Conservation (phyloP, 495 filamentous ascomycete species). For the Schizothecium vesticola region DNA sequence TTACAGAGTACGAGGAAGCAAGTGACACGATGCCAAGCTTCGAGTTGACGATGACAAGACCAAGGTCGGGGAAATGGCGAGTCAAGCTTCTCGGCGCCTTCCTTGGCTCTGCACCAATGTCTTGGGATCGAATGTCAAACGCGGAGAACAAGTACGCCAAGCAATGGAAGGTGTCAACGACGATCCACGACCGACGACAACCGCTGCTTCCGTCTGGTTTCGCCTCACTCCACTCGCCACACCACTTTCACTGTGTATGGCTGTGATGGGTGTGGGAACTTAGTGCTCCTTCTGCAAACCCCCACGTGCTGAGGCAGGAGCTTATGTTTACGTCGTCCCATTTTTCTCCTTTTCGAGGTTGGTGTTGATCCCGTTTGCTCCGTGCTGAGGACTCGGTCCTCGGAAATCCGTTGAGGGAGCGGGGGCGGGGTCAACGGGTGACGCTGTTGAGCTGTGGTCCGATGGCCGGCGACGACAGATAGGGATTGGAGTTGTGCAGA, state of each 20-base stretch:
- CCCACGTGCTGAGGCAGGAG: background rate
- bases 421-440: background rate
- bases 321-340: background rate
- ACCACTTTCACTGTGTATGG: background rate
- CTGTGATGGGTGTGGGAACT: background rate
- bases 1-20: background rate
- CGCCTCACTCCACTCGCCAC: background rate
- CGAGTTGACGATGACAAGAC: background rate
- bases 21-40: background rate
- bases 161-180: background rate
- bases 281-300: background rate
- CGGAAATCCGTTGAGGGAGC: background rate
- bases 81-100: background rate
- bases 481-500: background rate
- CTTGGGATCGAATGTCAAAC: background rate
- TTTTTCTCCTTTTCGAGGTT: background rate
- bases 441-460: background rate
- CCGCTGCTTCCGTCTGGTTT: background rate
- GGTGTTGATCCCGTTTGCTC: background rate
- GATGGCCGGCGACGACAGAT: background rate
- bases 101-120: background rate
- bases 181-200: background rate
- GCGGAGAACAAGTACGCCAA: background rate
- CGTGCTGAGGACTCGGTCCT: background rate
- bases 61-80: background rate